Evolutionary conservation across 208 protist genomes (phyloP).

Genomic region (Crithidia mellificae): DNA sequence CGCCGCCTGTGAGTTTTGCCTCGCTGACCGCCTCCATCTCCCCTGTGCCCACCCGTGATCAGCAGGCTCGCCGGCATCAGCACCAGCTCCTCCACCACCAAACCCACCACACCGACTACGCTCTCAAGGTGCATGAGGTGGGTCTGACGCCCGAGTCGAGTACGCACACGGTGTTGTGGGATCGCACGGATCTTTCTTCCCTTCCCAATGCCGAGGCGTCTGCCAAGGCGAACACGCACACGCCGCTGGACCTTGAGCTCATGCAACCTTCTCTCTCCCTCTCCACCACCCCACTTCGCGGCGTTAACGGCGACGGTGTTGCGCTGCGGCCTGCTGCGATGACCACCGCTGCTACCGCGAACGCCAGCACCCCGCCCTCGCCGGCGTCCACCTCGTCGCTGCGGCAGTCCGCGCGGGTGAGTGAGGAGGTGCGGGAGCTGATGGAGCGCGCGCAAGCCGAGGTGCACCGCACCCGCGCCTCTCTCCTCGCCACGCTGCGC

Average conservation of each 20-base stretch:
- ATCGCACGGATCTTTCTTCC: no score
- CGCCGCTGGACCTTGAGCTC: conserved; percentile 1
- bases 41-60: neutral
- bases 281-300: neutral
- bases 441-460: conserved; percentile 66
- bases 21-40: conserved; percentile 5
- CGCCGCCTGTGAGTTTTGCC: no score
- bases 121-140: neutral
- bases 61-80: neutral
- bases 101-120: no score
- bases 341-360: no score
- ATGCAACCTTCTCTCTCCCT: neutral
- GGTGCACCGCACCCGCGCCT: conserved; percentile 68
- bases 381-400: conserved; percentile 21
- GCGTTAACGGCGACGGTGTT: no score
- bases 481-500: conserved; percentile 53
- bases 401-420: conserved; percentile 45
- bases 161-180: no score
- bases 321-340: no score
- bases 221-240: no score
- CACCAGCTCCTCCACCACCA: conserved; percentile 2
- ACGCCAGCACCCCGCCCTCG: no score
- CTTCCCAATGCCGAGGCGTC: no score
- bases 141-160: neutral
- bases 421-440: conserved; percentile 66